Evolutionary conservation across 2,329 filamentous ascomycete species (phyloP).

Genomic region (Aspergillus sp.): DNA sequence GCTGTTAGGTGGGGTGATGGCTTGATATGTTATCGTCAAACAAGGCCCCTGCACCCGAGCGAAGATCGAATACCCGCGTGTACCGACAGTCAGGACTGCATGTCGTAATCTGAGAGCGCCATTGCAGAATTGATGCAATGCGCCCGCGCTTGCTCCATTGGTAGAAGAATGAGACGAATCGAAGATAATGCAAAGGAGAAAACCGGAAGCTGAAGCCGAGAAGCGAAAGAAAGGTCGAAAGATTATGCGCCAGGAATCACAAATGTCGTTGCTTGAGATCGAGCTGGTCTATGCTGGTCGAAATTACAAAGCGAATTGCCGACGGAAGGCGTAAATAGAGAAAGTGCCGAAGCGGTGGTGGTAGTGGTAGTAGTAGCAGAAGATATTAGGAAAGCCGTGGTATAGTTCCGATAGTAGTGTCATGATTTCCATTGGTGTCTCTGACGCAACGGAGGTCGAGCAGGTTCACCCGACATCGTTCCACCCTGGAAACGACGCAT

Average conservation of each 20-base stretch:
- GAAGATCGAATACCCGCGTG: slow-evolving; percentile 12
- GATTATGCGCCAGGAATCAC: slow-evolving; percentile 7
- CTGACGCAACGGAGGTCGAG: slow-evolving; percentile 22
- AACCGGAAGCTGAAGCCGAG: background rate
- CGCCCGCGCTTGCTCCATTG: slow-evolving; percentile 18
- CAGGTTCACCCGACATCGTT: slow-evolving; percentile 5
- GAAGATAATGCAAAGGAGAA: background rate
- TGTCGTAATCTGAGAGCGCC: slow-evolving; percentile 16
- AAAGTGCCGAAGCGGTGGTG: too few relatives aligned
- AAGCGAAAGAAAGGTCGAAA: background rate
- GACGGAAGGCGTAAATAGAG: slow-evolving; percentile 7
- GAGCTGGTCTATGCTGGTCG: slow-evolving; percentile 6
- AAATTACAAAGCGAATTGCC: slow-evolving; percentile 7
- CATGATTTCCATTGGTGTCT: slow-evolving; percentile 33
- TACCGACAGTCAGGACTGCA: slow-evolving; percentile 9
- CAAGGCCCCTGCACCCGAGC: slow-evolving; percentile 11
- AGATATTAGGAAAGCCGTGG: slow-evolving; percentile 20
- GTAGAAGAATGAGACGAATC: background rate
- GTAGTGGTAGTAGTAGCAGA: slow-evolving; percentile 9
- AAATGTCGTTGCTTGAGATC: slow-evolving; percentile 17
- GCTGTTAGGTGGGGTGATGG: slow-evolving; percentile 8
- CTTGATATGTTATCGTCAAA: slow-evolving; percentile 12
- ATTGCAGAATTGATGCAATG: slow-evolving; percentile 18
- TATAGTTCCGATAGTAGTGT: slow-evolving; percentile 27
- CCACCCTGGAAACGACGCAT: slow-evolving; percentile 16